These are phyloP conservation scores for Diaporthe ilicicola DNA, from an alignment of 2,329 filamentous ascomycete genomes.

Conservation along the genomic window DNA sequence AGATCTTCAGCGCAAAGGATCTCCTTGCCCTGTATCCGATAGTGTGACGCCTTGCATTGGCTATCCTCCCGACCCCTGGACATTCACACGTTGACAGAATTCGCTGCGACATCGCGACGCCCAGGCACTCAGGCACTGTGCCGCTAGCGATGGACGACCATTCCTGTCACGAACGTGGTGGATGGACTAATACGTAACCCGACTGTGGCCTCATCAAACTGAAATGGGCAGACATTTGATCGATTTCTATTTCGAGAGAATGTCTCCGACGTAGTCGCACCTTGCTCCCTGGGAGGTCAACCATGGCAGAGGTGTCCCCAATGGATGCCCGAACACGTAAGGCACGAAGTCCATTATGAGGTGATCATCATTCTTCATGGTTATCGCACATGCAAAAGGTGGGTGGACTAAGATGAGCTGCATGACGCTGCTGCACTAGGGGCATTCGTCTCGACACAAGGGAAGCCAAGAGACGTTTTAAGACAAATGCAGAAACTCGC, in stretches of 20 bases:
- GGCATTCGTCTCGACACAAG: neutral
- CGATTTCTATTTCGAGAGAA: slow-evolving; percentile 28
- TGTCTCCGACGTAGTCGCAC: slow-evolving; percentile 30
- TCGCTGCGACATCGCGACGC: neutral
- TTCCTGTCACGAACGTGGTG: slow-evolving; percentile 8
- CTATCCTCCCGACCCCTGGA: neutral
- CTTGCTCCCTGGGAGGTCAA: slow-evolving; percentile 10
- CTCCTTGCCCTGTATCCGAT: neutral
- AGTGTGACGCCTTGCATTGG: neutral
- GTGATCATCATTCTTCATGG: slow-evolving; percentile 29
- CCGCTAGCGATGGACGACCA: neutral
- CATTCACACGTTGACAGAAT: neutral
- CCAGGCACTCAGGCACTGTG: slow-evolving; percentile 17
- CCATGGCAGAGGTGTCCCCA: neutral
- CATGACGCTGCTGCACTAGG: slow-evolving; percentile 23
- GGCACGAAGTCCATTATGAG: slow-evolving; percentile 19
- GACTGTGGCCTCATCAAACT: slow-evolving; percentile 25
- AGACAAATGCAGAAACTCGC: neutral
- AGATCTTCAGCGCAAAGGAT: neutral
- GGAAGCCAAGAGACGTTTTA: neutral
- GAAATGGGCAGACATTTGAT: slow-evolving; percentile 25
- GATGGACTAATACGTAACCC: slow-evolving; percentile 21
- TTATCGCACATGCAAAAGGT: neutral
- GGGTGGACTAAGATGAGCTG: slow-evolving; percentile 29
- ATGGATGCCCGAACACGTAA: slow-evolving; percentile 7